Conservation (phyloP, 83 land plant species). For the Picea engelmannii region DNA sequence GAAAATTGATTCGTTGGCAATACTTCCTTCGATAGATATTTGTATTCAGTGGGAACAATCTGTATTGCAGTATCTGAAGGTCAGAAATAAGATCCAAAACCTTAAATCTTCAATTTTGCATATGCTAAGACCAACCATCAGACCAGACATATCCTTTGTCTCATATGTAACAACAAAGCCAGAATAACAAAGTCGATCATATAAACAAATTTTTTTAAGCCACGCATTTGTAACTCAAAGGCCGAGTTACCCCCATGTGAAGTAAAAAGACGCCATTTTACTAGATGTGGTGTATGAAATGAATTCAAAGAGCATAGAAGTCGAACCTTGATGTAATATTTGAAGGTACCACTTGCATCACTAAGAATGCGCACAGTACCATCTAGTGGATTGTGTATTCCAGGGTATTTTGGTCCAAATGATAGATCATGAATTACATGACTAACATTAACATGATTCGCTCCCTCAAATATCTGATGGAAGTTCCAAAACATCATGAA, state of each 20-base stretch:
- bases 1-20: slow-evolving; percentile 96
- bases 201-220: not conserved
- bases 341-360: slow-evolving; percentile 93
- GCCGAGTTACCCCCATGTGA: no score
- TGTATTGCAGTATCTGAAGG: slow-evolving; percentile 24
- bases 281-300: not conserved
- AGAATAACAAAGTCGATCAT: not conserved
- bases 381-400: slow-evolving; percentile 98
- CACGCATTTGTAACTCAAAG: not conserved
- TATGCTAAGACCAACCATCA: not conserved
- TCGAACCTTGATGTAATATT: slow-evolving; percentile 90
- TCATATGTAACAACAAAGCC: not conserved
- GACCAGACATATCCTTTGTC: not conserved
- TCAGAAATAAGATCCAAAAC: slow-evolving; percentile 10
- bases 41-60: slow-evolving; percentile 97
- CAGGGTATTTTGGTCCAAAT: slow-evolving; percentile 97
- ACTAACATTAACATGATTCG: slow-evolving; percentile 88
- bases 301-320: not conserved
- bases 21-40: slow-evolving; percentile 67
- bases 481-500: not conserved
- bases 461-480: slow-evolving; percentile 82
- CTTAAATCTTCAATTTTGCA: not conserved
- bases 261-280: slow-evolving; percentile 1
- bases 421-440: slow-evolving; percentile 94
- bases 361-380: slow-evolving; percentile 76